phyloP scores from a whole-genome alignment of 2,329 filamentous ascomycete species.

The Davidsoniella australis region DNA sequence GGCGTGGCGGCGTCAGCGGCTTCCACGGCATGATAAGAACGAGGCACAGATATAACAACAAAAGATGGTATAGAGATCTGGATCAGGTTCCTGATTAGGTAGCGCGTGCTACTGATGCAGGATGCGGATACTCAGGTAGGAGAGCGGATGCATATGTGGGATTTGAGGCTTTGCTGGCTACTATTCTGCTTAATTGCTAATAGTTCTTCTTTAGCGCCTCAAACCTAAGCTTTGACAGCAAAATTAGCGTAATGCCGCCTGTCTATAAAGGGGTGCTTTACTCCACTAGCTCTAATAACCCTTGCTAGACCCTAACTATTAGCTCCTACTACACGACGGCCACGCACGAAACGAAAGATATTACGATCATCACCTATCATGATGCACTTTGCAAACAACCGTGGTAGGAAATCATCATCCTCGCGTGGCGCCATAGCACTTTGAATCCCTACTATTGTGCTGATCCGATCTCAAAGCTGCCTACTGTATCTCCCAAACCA shows the following conservation, averaged over 20 bases:
- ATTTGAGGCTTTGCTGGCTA: too few relatives aligned
- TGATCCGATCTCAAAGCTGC: slow-evolving; percentile 36
- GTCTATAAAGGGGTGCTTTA: too few relatives aligned
- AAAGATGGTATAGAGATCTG: background rate
- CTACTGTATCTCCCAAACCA: slow-evolving; percentile 33
- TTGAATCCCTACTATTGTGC: slow-evolving; percentile 19
- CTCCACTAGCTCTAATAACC: background rate
- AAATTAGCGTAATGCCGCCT: too few relatives aligned
- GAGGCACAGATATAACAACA: too few relatives aligned
- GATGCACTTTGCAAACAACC: slow-evolving; percentile 44
- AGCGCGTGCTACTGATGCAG: too few relatives aligned
- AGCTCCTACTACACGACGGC: slow-evolving; percentile 18
- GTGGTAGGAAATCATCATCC: slow-evolving; percentile 27
- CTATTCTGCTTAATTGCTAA: too few relatives aligned
- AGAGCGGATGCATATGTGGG: too few relatives aligned
- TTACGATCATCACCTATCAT: slow-evolving; percentile 51
- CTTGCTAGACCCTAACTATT: background rate
- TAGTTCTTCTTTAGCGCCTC: background rate
- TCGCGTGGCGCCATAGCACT: slow-evolving; percentile 37
- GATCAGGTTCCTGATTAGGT: background rate
- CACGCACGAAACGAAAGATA: slow-evolving; percentile 33
- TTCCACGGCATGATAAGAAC: slow-evolving; percentile 8
- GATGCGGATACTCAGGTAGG: too few relatives aligned
- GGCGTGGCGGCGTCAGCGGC: slow-evolving; percentile 6
- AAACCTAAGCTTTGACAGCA: background rate